phyloP scores from a whole-genome alignment of 2,329 filamentous ascomycete genomes.

The Phoma sp. region DNA sequence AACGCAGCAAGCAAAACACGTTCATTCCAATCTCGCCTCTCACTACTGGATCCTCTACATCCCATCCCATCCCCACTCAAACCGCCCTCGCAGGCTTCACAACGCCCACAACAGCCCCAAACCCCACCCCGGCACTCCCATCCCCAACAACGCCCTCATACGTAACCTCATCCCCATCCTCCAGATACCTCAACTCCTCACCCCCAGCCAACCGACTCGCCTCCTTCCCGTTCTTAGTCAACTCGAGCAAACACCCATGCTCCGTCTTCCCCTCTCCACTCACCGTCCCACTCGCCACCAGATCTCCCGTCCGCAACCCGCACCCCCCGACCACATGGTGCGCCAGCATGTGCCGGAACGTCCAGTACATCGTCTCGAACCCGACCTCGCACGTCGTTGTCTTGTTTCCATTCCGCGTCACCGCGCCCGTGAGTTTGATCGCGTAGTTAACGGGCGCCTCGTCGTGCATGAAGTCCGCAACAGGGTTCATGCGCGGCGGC shows the following conservation, averaged over 20 bases:
- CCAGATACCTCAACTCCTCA: slow-evolving; percentile 46
- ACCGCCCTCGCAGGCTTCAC: slow-evolving; percentile 40
- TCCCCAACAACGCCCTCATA: slow-evolving; percentile 47
- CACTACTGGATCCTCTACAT: too few species aligned
- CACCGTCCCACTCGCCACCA: slow-evolving; percentile 54
- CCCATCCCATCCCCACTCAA: too few species aligned
- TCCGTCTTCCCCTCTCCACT: slow-evolving; percentile 47
- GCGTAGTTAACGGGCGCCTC: slow-evolving; percentile 30
- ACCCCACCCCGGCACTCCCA: slow-evolving; percentile 43
- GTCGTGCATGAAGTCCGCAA: slow-evolving; percentile 35
- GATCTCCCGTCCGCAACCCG: slow-evolving; percentile 50
- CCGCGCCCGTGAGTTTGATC: slow-evolving; percentile 30
- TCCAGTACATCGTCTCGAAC: slow-evolving; percentile 54
- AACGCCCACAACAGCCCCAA: slow-evolving; percentile 49
- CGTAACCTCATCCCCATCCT: slow-evolving; percentile 51
- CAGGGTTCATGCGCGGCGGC: slow-evolving; percentile 27
- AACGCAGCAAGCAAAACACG: too few species aligned
- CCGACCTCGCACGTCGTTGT: slow-evolving; percentile 37
- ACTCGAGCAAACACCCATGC: slow-evolving; percentile 52
- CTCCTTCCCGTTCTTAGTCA: slow-evolving; percentile 46
- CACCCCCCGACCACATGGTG: slow-evolving; percentile 53
- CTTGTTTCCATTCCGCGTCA: slow-evolving; percentile 25
- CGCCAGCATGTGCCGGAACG: slow-evolving; percentile 53
- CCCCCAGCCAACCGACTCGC: slow-evolving; percentile 36
- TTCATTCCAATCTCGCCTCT: too few species aligned